Conservation (phyloP, 768 basidiomycete species). For the Tulasnella sp. region DNA sequence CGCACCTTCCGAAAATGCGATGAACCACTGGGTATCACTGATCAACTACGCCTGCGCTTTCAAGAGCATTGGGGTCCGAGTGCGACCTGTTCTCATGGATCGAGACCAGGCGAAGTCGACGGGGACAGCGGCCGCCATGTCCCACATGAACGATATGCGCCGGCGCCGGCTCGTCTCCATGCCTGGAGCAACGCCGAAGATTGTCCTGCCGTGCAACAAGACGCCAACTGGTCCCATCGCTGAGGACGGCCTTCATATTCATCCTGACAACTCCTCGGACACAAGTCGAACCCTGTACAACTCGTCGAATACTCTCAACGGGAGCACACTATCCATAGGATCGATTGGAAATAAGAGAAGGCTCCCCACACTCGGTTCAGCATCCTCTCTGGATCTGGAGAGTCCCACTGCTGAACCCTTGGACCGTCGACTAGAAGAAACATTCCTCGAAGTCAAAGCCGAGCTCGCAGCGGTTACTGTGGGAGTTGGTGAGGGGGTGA, state of each 20-base stretch:
- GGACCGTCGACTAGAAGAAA: conserved; percentile 37
- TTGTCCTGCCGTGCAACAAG: background rate
- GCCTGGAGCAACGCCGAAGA: background rate
- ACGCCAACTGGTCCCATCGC: background rate
- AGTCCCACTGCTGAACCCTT: conserved; percentile 8
- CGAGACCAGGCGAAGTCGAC: conserved; percentile 61
- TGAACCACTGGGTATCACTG: conserved; percentile 80
- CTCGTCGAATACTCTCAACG: background rate
- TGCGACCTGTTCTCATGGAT: conserved; percentile 64
- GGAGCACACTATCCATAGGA: background rate
- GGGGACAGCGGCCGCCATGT: conserved; percentile 76
- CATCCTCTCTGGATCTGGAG: conserved; percentile 14
- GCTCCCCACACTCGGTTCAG: background rate
- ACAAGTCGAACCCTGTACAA: background rate
- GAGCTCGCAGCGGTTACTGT: conserved; percentile 49
- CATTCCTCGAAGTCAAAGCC: conserved; percentile 79
- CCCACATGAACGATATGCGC: conserved; percentile 49
- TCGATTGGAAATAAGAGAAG: background rate
- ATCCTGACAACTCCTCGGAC: background rate
- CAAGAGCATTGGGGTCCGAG: conserved; percentile 70
- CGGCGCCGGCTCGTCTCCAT: background rate
- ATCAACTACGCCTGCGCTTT: conserved; percentile 95
- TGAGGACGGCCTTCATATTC: background rate
- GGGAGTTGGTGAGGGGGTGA: conserved; percentile 18
- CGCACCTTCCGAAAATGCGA: conserved; percentile 51